Conservation (phyloP, 805 yeast genomes). For the Suhomyces vadensis region DNA sequence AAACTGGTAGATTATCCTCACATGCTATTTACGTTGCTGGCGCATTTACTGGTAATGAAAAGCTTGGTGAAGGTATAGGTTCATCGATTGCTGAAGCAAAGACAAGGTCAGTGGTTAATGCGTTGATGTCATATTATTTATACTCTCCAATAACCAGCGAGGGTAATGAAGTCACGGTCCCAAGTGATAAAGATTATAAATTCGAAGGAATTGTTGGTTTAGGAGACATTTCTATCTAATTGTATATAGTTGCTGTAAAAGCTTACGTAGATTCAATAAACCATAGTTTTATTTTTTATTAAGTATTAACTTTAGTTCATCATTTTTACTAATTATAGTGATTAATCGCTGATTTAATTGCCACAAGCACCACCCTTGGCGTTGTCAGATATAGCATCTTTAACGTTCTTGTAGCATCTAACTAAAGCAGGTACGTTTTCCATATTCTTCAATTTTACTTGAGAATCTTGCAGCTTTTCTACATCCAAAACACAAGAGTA, state of each 20-base stretch:
- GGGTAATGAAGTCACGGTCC: conserved; percentile 48
- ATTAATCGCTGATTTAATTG: too few relatives aligned
- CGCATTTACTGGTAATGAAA: conserved; percentile 77
- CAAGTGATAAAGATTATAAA: conserved; percentile 55
- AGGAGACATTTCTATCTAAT: conserved; percentile 46
- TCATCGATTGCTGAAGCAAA: conserved; percentile 87
- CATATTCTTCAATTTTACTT: conserved; percentile 12
- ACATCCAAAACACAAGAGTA: conserved; percentile 16
- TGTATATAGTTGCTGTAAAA: conserved; percentile 10
- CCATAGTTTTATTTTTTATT: background rate
- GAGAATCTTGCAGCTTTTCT: conserved; percentile 13
- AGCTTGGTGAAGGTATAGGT: conserved; percentile 94
- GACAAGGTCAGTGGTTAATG: conserved; percentile 86
- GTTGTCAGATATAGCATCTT: conserved; percentile 9
- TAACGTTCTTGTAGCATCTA: conserved; percentile 12
- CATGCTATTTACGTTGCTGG: conserved; percentile 91
- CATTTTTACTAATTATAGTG: conserved; percentile 6
- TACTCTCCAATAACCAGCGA: conserved; percentile 69
- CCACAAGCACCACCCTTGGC: conserved; percentile 14
- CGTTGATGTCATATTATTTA: conserved; percentile 88
- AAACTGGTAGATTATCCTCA: conserved; percentile 84
- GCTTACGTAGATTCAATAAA: background rate
- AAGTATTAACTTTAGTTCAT: background rate
- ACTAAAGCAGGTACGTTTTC: conserved; percentile 13
- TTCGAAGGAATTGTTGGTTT: conserved; percentile 43